phyloP scores from a whole-genome alignment of 176 grass and related monocot genomes.

The Triticum timopheevii region DNA sequence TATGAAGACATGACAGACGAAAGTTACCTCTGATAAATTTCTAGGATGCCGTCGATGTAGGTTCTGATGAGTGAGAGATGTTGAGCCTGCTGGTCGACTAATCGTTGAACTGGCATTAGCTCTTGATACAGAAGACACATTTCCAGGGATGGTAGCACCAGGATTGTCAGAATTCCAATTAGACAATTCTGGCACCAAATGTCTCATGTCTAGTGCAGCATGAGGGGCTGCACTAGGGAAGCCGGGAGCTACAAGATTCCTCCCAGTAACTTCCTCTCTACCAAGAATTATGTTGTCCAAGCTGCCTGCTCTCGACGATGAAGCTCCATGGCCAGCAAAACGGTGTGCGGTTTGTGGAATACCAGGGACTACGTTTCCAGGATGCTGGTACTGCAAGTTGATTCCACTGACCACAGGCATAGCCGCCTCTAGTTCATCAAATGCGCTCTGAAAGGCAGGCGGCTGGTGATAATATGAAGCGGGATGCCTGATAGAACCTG shows the following conservation, averaged over 20 bases:
- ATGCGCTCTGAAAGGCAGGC: constrained; percentile 34
- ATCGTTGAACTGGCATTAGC: constrained; percentile 33
- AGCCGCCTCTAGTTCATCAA: constrained; percentile 49
- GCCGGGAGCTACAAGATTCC: constrained; percentile 34
- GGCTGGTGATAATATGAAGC: constrained; percentile 46
- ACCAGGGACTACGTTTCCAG: constrained; percentile 40
- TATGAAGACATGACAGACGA: neutral
- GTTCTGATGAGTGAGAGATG: constrained; percentile 43
- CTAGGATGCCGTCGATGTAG: constrained; percentile 40
- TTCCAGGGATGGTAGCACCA: constrained; percentile 42
- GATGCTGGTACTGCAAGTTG: constrained; percentile 50
- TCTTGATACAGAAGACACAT: constrained; percentile 41
- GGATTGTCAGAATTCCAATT: constrained; percentile 47
- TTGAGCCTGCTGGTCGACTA: constrained; percentile 39
- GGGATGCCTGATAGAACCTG: constrained; percentile 38
- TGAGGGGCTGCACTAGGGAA: constrained; percentile 40
- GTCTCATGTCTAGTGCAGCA: constrained; percentile 40
- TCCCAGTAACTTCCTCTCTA: constrained; percentile 32
- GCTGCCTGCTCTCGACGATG: constrained; percentile 38
- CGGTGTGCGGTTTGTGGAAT: constrained; percentile 41
- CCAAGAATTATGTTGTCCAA: constrained; percentile 45
- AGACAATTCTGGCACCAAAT: constrained; percentile 39
- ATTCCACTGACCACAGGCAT: constrained; percentile 39
- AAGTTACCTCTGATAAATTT: constrained; percentile 43
- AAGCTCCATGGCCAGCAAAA: constrained; percentile 50